Evolutionary conservation across 1,139 yeast genomes (phyloP).

Genomic region (Eremothecium cymbalariae): DNA sequence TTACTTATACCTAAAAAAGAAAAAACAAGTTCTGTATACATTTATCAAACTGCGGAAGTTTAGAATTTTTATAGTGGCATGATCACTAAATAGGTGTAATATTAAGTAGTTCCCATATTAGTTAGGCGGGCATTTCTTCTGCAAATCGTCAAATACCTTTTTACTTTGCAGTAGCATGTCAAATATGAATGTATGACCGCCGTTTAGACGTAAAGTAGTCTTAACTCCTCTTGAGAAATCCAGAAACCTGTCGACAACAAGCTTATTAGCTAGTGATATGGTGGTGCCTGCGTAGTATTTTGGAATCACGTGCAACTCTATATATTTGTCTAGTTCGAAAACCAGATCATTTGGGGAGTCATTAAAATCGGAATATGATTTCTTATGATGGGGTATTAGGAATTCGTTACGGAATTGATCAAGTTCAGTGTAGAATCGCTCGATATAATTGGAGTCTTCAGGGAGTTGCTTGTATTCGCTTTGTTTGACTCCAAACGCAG

Average conservation of each 20-base stretch:
- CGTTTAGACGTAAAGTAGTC: constrained; percentile 36
- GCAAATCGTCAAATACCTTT: constrained; percentile 34
- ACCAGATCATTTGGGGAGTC: constrained; percentile 30
- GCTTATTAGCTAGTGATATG: constrained; percentile 14
- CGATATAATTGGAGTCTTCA: constrained; percentile 41
- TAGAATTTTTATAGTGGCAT: too few species aligned
- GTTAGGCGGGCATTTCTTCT: too few species aligned
- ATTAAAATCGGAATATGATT: constrained; percentile 30
- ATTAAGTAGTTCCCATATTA: too few species aligned
- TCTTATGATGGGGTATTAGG: constrained; percentile 23
- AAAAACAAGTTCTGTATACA: too few species aligned
- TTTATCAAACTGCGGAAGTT: too few species aligned
- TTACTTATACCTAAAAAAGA: too few species aligned
- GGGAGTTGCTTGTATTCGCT: constrained; percentile 38
- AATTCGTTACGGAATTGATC: constrained; percentile 30
- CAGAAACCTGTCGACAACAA: constrained; percentile 30
- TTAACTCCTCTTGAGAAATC: constrained; percentile 36
- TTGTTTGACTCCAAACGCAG: constrained; percentile 2
- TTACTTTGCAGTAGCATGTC: constrained; percentile 37
- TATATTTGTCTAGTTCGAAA: constrained; percentile 28
- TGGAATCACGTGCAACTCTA: constrained; percentile 27
- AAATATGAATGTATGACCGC: constrained; percentile 40
- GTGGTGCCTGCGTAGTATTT: constrained; percentile 11
- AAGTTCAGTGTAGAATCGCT: constrained; percentile 38
- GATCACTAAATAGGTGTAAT: too few species aligned